Conservation (phyloP, 2,329 filamentous ascomycete genomes). For the Apiospora koreana region DNA sequence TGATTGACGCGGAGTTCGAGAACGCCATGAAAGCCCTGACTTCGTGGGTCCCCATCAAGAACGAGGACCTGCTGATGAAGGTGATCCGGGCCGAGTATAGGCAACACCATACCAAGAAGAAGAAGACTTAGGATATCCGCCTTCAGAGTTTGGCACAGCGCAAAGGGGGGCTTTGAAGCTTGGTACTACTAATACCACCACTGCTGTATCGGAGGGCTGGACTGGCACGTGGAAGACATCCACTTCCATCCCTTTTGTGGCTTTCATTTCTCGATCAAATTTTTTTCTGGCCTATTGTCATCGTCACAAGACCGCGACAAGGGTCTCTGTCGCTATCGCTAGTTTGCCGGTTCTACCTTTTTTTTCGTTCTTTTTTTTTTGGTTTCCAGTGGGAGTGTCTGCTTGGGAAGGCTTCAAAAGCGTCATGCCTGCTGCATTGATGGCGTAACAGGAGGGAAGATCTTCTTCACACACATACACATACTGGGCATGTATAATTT, state of each 20-base stretch:
- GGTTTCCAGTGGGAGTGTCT: background rate
- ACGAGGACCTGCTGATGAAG: slow-evolving; percentile 91
- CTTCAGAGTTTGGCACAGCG: slow-evolving; percentile 17
- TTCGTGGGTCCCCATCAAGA: slow-evolving; percentile 89
- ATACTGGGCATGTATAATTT: background rate
- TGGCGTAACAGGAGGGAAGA: background rate
- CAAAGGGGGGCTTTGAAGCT: background rate
- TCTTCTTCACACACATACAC: background rate
- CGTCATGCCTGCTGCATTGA: background rate
- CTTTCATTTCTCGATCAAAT: background rate
- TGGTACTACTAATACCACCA: background rate
- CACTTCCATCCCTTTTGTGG: background rate
- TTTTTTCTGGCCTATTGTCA: background rate
- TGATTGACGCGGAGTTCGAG: slow-evolving; percentile 93
- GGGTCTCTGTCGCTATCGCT: background rate
- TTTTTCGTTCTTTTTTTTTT: no score
- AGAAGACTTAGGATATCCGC: slow-evolving; percentile 34
- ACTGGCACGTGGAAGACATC: background rate
- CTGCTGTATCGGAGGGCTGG: background rate
- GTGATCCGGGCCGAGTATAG: slow-evolving; percentile 89
- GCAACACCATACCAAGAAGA: slow-evolving; percentile 51
- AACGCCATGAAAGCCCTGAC: slow-evolving; percentile 97
- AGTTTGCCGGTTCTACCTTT: background rate
- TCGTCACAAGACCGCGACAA: background rate
- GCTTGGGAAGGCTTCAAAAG: background rate